Base-by-base conservation (phyloP, 2,329 filamentous ascomycete species). In the Podosphaera leucotricha region DNA sequence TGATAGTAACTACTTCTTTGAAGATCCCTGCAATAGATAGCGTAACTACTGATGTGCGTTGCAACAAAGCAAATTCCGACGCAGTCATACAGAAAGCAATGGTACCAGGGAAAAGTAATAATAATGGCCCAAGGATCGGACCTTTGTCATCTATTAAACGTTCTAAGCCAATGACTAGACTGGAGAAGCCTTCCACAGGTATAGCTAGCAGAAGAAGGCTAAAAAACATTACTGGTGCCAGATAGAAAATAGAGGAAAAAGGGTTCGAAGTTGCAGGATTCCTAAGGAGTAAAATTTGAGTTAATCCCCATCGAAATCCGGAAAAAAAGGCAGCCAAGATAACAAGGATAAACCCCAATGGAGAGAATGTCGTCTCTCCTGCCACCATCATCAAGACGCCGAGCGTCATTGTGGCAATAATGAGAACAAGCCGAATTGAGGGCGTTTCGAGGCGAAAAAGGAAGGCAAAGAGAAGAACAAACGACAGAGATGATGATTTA, bases 371-470 rank as follows among this genome's bases (percentile, higher is more conserved):
- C 33, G 92, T 77, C 62, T 98, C 90, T 48, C 87, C 90, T 5
- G 85, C 84, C 0, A 95, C 90, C 90, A 98, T 98, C 76, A 95
- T 92, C 48, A 98, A 70, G 7, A 98, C 87, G 47, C 90, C 90
- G 2, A 76, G 55, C 0, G 86, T 94, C 90, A 98, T 95, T 55
- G 80, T 77, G 44, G 75, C 71, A 52, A 98, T 95, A 52, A 95
- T 90, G 50, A 71, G 68, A 35, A 92, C 79, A 7, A 98, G 72
- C 53, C 79, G 81, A 68, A 80, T 76, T 0, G 87, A 94, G 0
- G 83, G 84, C 10, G 73, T 72, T 62, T 98, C 90, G 43, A 98
- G 75, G 44, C 81, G 77, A 65, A 98, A 95, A 41, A 92, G 60
- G 57, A 98, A 93, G 49, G 90, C 90, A 59, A 98, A 98, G 41